These are phyloP conservation scores for Microbotryum violaceum DNA, from an alignment of 1,284 basidiomycete genomes.

Conservation along the genomic window DNA sequence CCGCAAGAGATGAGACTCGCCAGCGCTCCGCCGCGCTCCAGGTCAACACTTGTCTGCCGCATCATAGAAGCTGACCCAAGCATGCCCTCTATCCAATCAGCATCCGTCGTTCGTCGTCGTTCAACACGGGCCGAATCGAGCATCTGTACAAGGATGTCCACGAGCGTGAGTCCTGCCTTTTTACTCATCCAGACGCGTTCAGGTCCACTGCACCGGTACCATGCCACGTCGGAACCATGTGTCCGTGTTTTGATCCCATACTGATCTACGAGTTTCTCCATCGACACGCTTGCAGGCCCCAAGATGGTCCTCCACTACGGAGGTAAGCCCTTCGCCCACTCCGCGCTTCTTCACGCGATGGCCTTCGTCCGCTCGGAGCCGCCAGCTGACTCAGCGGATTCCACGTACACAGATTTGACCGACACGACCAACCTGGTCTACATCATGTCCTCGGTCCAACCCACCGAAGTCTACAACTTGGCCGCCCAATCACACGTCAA, in stretches of 20 bases:
- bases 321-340: constrained; percentile 37
- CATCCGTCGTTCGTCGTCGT: constrained; percentile 84
- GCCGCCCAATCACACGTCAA: constrained; percentile 96
- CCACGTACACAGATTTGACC: constrained; percentile 46
- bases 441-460: constrained; percentile 79
- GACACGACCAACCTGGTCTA: constrained; percentile 91
- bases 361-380: not conserved
- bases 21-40: not conserved
- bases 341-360: constrained; percentile 40
- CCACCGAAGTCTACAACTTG: constrained; percentile 88
- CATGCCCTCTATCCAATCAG: constrained; percentile 47
- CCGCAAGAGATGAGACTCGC: not conserved
- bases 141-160: constrained; percentile 82
- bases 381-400: not conserved
- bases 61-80: not conserved
- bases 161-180: constrained; percentile 44
- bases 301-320: constrained; percentile 86
- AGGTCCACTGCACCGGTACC: not conserved
- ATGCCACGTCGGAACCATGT: too few relatives aligned
- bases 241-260: constrained; percentile 34
- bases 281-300: constrained; percentile 29
- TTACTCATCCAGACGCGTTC: too few relatives aligned
- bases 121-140: constrained; percentile 84
- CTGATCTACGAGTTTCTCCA: not conserved
- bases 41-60: too few relatives aligned